These are phyloP conservation scores for Clonostachys rosea DNA, from an alignment of 2,329 filamentous ascomycete genomes.

Conservation along the genomic window DNA sequence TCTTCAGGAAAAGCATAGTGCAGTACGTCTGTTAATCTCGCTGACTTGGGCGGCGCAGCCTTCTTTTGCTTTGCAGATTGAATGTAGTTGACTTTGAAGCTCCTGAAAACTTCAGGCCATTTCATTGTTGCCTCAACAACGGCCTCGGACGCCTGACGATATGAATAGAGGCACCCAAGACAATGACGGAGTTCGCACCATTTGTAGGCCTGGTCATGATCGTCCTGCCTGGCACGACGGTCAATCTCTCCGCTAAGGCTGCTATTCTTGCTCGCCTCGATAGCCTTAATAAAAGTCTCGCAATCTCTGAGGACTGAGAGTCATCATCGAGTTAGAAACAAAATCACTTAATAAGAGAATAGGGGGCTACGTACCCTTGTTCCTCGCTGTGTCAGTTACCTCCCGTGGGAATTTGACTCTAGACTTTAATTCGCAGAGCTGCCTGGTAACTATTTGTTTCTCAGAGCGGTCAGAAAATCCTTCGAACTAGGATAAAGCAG, in stretches of 20 bases:
- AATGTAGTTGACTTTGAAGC: constrained; percentile 13
- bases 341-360: too few species aligned
- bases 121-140: constrained; percentile 3
- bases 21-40: constrained; percentile 1
- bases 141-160: constrained; percentile 9
- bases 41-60: background rate
- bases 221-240: constrained; percentile 1
- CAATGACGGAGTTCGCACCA: constrained; percentile 15
- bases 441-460: background rate
- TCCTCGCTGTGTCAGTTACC: too few species aligned
- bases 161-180: constrained; percentile 13
- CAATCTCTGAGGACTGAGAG: constrained; percentile 7
- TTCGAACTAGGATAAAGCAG: background rate
- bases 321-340: too few species aligned
- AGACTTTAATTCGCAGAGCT: background rate
- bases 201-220: constrained; percentile 1
- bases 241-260: constrained; percentile 2
- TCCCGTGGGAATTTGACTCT: background rate
- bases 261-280: background rate
- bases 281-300: constrained; percentile 9
- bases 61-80: constrained; percentile 9
- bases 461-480: background rate
- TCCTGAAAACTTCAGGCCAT: constrained; percentile 16
- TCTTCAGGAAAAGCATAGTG: background rate
- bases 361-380: too few species aligned